Percentiles rank a stretch among this genome's conserved stretches.
Conservation (phyloP, 768 basidiomycete genomes). For the Lyophyllum decastes region DNA sequence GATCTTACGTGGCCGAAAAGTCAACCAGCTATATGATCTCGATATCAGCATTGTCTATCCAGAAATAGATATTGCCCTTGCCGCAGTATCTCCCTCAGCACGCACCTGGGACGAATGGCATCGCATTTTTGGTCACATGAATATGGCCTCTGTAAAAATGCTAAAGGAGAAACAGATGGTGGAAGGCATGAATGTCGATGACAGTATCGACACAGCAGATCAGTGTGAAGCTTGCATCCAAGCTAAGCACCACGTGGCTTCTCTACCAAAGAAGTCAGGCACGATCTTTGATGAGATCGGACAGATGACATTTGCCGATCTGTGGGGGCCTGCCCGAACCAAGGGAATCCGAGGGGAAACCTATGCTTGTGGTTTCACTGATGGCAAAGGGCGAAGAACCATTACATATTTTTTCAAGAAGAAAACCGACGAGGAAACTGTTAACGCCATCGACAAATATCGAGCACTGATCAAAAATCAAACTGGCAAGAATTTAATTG, state of each 20-base stretch:
- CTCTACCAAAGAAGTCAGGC: no score
- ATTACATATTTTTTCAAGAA: no score
- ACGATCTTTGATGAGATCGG: slow-evolving; percentile 11
- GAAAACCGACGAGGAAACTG: slow-evolving; percentile 15
- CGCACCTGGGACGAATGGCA: slow-evolving; percentile 28
- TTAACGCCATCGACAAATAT: slow-evolving; percentile 9
- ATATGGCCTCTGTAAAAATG: slow-evolving; percentile 26
- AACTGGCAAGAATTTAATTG: slow-evolving; percentile 2
- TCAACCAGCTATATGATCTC: slow-evolving; percentile 19
- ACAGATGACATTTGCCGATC: slow-evolving; percentile 18
- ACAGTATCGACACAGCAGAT: slow-evolving; percentile 12
- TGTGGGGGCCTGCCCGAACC: slow-evolving; percentile 31
- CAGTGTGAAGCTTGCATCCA: no score
- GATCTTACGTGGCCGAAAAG: slow-evolving; percentile 2
- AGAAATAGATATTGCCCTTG: slow-evolving; percentile 10
- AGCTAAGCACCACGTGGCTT: no score
- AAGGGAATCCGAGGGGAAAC: slow-evolving; percentile 20
- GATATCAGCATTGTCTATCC: slow-evolving; percentile 5
- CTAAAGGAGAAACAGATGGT: slow-evolving; percentile 19
- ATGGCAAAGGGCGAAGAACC: slow-evolving; percentile 15
- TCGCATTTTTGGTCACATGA: no score
- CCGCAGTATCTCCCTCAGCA: slow-evolving; percentile 11
- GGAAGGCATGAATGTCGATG: slow-evolving; percentile 20
- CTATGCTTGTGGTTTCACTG: slow-evolving; percentile 30
- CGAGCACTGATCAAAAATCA: background rate